Evolutionary conservation across 208 protist species (phyloP).

Genomic region (Herpetomonas tarakana): DNA sequence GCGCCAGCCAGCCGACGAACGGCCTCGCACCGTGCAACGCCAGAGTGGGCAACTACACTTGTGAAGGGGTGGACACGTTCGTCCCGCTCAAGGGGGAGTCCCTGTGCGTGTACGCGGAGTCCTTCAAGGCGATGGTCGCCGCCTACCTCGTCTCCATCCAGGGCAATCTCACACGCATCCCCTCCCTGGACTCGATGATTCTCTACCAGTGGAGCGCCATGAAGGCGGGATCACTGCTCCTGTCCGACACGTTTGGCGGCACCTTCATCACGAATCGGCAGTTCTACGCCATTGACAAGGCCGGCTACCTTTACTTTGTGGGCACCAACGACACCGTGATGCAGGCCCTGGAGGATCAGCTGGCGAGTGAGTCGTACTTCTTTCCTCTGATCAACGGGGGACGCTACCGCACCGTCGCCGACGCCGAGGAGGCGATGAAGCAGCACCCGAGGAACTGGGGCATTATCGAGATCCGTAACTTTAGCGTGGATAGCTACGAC

Average conservation of each 20-base stretch:
- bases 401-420: slow-evolving; percentile 14
- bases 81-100: background rate
- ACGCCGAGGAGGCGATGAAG: slow-evolving; percentile 19
- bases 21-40: background rate
- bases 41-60: background rate
- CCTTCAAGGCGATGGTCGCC: background rate
- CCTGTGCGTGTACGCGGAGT: background rate
- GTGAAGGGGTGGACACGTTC: background rate
- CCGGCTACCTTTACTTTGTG: slow-evolving; percentile 26
- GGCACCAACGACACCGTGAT: slow-evolving; percentile 16
- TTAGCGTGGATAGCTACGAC: slow-evolving; percentile 14
- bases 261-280: background rate
- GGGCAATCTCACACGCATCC: background rate
- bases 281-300: background rate
- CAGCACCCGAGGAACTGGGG: slow-evolving; percentile 23
- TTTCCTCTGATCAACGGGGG: slow-evolving; percentile 32
- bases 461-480: slow-evolving; percentile 23
- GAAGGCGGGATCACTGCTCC: background rate
- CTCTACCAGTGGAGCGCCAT: background rate
- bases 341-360: slow-evolving; percentile 18
- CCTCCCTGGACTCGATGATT: background rate
- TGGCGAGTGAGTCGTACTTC: slow-evolving; percentile 19
- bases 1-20: background rate
- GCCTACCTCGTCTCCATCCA: background rate
- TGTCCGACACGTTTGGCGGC: background rate